These are phyloP conservation scores for Agapanthus africanus DNA, from an alignment of 106 monocot species.

Conservation along the genomic window DNA sequence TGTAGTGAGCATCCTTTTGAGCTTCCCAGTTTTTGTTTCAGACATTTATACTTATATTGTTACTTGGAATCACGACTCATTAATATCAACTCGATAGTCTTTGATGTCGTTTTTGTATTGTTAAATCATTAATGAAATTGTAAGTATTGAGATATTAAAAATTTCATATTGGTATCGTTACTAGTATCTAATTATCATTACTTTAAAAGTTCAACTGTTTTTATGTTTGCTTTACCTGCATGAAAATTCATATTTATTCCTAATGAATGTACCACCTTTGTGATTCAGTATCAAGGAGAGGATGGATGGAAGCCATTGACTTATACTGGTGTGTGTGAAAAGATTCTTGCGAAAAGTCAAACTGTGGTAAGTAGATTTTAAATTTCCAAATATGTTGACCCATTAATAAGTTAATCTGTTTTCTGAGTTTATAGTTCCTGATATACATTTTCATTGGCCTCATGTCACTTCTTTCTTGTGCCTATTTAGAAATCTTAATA, in stretches of 20 bases:
- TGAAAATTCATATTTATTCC: neutral
- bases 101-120: too few species aligned
- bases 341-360: slow-evolving; percentile 92
- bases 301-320: slow-evolving; percentile 86
- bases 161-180: too few species aligned
- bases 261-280: neutral
- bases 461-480: neutral
- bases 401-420: neutral
- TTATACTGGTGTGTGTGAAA: slow-evolving; percentile 91
- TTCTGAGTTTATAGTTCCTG: neutral
- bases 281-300: slow-evolving; percentile 92
- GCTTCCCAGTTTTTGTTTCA: too few species aligned
- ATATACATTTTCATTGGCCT: neutral
- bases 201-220: too few species aligned
- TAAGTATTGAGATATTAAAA: too few species aligned
- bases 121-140: too few species aligned
- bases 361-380: slow-evolving; percentile 71
- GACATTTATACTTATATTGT: too few species aligned
- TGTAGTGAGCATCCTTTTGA: too few species aligned
- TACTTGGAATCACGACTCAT: too few species aligned
- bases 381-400: neutral
- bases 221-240: neutral
- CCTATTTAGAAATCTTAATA: too few species aligned
- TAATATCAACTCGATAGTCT: too few species aligned
- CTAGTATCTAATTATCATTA: too few species aligned